Conservation (phyloP, 345 rosid species). For the Schrenkiella parvula region DNA sequence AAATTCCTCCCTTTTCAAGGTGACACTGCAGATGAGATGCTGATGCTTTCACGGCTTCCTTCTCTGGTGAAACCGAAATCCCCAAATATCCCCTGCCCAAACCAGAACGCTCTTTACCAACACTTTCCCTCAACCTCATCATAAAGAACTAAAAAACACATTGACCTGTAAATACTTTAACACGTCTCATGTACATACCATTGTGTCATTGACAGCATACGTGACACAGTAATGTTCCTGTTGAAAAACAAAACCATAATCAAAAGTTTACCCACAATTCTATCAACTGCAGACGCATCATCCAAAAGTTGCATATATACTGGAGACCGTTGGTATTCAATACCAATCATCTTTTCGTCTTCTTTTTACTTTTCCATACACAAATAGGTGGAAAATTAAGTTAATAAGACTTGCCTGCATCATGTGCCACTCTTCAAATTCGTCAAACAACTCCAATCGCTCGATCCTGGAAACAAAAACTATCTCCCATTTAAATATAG, state of each 20-base stretch:
- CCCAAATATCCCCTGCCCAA: slow-evolving; percentile 57
- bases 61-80: slow-evolving; percentile 53
- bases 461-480: slow-evolving; percentile 61
- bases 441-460: slow-evolving; percentile 86
- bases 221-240: slow-evolving; percentile 67
- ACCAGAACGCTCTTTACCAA: not conserved
- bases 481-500: slow-evolving; percentile 21
- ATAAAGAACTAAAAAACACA: not conserved
- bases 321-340: not conserved
- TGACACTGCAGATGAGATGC: slow-evolving; percentile 4
- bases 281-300: not conserved
- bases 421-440: slow-evolving; percentile 98
- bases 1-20: slow-evolving; percentile 30
- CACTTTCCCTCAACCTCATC: not conserved
- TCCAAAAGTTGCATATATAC: not conserved
- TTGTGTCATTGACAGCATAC: slow-evolving; percentile 74
- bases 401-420: slow-evolving; percentile 77
- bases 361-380: not conserved
- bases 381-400: not conserved
- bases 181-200: slow-evolving; percentile 50
- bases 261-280: not conserved
- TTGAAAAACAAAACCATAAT: not conserved
- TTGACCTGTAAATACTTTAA: not conserved
- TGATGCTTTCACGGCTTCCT: slow-evolving; percentile 12
- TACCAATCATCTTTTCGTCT: not conserved